A percentile compares a stretch with the other conserved stretches of the same genome.
These are phyloP conservation scores for Pseudogymnoascus sp. DNA, from an alignment of 2,329 filamentous ascomycete genomes.

Conservation along the genomic window DNA sequence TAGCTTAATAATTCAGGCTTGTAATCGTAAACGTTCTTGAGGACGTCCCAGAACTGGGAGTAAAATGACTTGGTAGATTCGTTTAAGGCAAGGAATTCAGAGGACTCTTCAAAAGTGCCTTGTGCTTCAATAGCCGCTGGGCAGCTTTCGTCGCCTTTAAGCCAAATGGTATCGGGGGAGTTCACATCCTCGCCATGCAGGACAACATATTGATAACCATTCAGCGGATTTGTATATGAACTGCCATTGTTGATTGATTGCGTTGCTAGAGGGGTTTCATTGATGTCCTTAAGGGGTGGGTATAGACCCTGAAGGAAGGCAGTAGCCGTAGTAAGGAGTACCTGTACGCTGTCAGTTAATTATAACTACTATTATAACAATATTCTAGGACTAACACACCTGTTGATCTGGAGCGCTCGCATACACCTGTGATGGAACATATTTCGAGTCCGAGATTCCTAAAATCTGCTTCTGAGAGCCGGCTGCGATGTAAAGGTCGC, in stretches of 20 bases:
- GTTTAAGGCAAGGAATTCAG: conserved; percentile 16
- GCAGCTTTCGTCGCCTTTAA: conserved; percentile 25
- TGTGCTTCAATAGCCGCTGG: conserved; percentile 14
- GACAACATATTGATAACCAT: conserved; percentile 59
- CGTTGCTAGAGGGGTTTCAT: conserved; percentile 32
- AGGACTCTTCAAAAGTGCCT: conserved; percentile 15
- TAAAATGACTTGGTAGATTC: conserved; percentile 23
- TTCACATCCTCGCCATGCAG: conserved; percentile 30
- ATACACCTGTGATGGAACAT: conserved; percentile 45
- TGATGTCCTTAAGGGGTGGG: conserved; percentile 43
- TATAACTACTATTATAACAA: not conserved
- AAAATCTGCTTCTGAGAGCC: conserved; percentile 40
- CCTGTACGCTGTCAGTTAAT: conserved; percentile 44
- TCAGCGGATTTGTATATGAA: conserved; percentile 44
- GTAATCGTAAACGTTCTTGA: conserved; percentile 20
- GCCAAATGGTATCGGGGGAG: conserved; percentile 25
- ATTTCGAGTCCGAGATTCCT: conserved; percentile 48
- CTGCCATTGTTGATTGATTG: conserved; percentile 45
- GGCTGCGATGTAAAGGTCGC: conserved; percentile 50
- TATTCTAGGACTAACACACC: not conserved
- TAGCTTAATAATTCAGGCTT: conserved; percentile 17
- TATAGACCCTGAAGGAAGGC: conserved; percentile 60
- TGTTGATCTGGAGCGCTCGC: conserved; percentile 44
- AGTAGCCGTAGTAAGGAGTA: conserved; percentile 45
- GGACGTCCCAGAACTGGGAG: conserved; percentile 19